A percentile compares a stretch with the other conserved stretches of the same genome.
Evolutionary conservation across 768 basidiomycete species (phyloP).

Genomic region (Cytidiella melzeri): DNA sequence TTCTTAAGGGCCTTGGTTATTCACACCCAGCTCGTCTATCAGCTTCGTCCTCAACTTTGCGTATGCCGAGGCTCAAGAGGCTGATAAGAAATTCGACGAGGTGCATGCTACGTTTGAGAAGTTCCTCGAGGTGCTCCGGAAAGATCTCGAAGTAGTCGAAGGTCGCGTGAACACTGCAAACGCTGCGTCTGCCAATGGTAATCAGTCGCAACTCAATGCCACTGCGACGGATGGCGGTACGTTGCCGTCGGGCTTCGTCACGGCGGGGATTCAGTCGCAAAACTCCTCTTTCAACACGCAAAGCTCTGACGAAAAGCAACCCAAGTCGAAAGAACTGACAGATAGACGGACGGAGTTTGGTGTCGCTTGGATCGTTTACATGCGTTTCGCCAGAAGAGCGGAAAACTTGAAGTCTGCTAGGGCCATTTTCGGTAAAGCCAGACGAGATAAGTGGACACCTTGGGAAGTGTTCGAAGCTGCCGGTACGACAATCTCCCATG

Average conservation of each 20-base stretch:
- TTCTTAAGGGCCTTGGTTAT: not conserved
- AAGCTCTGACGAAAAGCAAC: slow-evolving; percentile 45
- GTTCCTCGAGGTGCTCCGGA: slow-evolving; percentile 61
- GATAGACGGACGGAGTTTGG: slow-evolving; percentile 67
- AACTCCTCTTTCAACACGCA: slow-evolving; percentile 34
- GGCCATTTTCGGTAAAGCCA: slow-evolving; percentile 72
- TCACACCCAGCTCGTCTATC: slow-evolving; percentile 1
- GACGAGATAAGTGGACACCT: slow-evolving; percentile 67
- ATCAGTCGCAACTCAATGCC: slow-evolving; percentile 14
- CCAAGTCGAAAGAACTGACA: slow-evolving; percentile 47
- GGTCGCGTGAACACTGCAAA: slow-evolving; percentile 33
- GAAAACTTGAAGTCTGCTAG: slow-evolving; percentile 82
- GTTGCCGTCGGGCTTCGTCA: not conserved
- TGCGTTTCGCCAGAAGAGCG: slow-evolving; percentile 85
- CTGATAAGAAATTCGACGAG: slow-evolving; percentile 54
- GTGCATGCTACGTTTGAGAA: slow-evolving; percentile 69
- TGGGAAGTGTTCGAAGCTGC: slow-evolving; percentile 96
- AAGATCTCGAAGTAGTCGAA: slow-evolving; percentile 58
- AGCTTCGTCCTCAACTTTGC: slow-evolving; percentile 92
- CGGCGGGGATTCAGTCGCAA: slow-evolving; percentile 11
- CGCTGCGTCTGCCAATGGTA: slow-evolving; percentile 18
- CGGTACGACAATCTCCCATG: slow-evolving; percentile 40
- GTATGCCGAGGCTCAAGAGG: slow-evolving; percentile 69
- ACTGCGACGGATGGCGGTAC: slow-evolving; percentile 7
- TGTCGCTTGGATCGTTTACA: slow-evolving; percentile 83